Conservation (phyloP, 176 grass and related monocot species). For the Bromus sterilis region DNA sequence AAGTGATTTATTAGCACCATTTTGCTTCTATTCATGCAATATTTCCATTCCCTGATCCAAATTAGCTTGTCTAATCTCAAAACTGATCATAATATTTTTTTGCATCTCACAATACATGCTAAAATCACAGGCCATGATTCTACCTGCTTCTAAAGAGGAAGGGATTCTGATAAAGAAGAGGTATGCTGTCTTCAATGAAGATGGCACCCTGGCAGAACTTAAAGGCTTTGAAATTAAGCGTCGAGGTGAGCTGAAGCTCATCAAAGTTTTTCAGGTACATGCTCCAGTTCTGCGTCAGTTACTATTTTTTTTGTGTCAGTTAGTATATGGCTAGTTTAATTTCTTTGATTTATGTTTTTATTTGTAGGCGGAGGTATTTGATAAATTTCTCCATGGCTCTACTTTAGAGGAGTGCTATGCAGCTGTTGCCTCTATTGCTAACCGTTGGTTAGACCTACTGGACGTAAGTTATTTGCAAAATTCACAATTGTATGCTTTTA, state of each 20-base stretch:
- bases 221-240: conserved; percentile 99
- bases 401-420: conserved; percentile 96
- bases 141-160: conserved; percentile 98
- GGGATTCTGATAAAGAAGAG: conserved; percentile 95
- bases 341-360: conserved; percentile 23
- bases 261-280: conserved; percentile 99
- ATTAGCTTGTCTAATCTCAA: not conserved
- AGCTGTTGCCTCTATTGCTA: conserved; percentile 95
- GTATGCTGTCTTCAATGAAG: conserved; percentile 98
- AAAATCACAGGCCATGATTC: conserved; percentile 76
- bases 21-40: not conserved
- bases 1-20: conserved; percentile 14
- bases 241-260: conserved; percentile 98
- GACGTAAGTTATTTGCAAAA: conserved; percentile 61
- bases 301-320: conserved; percentile 1
- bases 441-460: conserved; percentile 86
- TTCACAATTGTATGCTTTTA: not conserved
- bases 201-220: conserved; percentile 93
- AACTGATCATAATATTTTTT: conserved; percentile 11
- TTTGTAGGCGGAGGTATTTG: conserved; percentile 90
- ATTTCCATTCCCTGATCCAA: conserved; percentile 1
- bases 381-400: conserved; percentile 95
- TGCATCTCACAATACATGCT: conserved; percentile 13
- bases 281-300: conserved; percentile 13
- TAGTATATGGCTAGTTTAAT: conserved; percentile 6